Base-by-base conservation (phyloP, 108 stramenopile species). In the Pseudonitzschia pungens region DNA sequence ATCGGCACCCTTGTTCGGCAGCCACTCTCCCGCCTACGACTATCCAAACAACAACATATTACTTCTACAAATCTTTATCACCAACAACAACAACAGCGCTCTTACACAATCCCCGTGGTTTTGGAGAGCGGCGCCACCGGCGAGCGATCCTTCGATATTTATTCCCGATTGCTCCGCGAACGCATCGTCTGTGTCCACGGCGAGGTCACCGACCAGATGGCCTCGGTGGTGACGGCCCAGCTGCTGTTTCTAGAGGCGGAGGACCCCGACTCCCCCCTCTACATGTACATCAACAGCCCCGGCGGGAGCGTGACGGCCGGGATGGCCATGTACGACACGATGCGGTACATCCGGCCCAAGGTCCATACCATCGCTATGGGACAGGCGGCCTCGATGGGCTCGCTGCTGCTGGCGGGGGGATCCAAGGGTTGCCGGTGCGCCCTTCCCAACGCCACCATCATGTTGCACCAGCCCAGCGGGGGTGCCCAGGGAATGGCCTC, bases 291-390 rank as follows among this genome's bases (percentile, higher is more conserved):
- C 66, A 98, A 98, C 76, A 84, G 81, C 21, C 97, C 97, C 10
- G 97, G 97, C 1, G 97, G 97, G 15, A 65, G 88, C 51, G 96
- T 98, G 9, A 96, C 97, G 41, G 95, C 97, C 0, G 97, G 97
- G 0, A 89, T 92, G 87, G 94, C 94, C 56, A 95, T 95, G 81
- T 98, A 98, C 75, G 97, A 98, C 82, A 98, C 97, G 20, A 96
- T 98, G 97, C 98, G 97, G 77, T 97, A 97, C 84, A 90, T 97
- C 74, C 89, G 86, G 14, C 92, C 96, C 0, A 83, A 89, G 32
- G 87, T 96, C 28, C 87, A 90, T 70, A 99, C 98, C 29, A 96
- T 99, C 66, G 97, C 96, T 74, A 97, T 99, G 97, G 98, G 98
- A 22, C 98, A 99, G 74, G 98, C 98, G 11, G 93, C 95, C 6